These are phyloP conservation scores for Cytospora mali DNA, from an alignment of 2,329 filamentous ascomycete species.

Conservation along the genomic window DNA sequence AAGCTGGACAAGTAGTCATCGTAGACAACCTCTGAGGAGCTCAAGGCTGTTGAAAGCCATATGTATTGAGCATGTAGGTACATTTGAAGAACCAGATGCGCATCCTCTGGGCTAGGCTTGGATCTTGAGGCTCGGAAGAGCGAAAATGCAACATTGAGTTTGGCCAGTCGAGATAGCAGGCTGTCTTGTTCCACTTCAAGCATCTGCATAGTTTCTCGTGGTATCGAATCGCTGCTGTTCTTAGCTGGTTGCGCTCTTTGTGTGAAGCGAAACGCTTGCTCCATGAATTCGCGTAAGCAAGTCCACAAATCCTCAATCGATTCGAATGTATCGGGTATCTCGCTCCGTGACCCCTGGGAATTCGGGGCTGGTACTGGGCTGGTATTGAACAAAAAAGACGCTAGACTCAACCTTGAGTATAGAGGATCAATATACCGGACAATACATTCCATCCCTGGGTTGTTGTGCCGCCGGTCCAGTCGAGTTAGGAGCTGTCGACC, in stretches of 20 bases:
- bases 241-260: slow-evolving; percentile 33
- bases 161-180: slow-evolving; percentile 37
- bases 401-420: slow-evolving; percentile 36
- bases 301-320: slow-evolving; percentile 37
- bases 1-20: slow-evolving; percentile 40
- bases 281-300: slow-evolving; percentile 44
- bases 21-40: slow-evolving; percentile 36
- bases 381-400: slow-evolving; percentile 34
- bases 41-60: slow-evolving; percentile 40
- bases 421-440: slow-evolving; percentile 26
- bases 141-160: slow-evolving; percentile 38
- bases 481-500: slow-evolving; percentile 45
- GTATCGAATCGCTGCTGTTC: slow-evolving; percentile 33
- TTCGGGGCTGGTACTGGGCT: slow-evolving; percentile 41
- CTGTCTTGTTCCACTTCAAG: slow-evolving; percentile 40
- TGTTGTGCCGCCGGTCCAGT: slow-evolving; percentile 33
- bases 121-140: slow-evolving; percentile 35
- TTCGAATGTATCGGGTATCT: slow-evolving; percentile 40
- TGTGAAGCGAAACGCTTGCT: slow-evolving; percentile 44
- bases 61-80: slow-evolving; percentile 38
- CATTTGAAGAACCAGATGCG: slow-evolving; percentile 38
- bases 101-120: slow-evolving; percentile 29
- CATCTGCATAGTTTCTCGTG: slow-evolving; percentile 31
- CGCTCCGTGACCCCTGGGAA: slow-evolving; percentile 37
- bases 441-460: slow-evolving; percentile 42